Conservation (phyloP, 768 basidiomycete genomes). For the Hygrocybe punicea region DNA sequence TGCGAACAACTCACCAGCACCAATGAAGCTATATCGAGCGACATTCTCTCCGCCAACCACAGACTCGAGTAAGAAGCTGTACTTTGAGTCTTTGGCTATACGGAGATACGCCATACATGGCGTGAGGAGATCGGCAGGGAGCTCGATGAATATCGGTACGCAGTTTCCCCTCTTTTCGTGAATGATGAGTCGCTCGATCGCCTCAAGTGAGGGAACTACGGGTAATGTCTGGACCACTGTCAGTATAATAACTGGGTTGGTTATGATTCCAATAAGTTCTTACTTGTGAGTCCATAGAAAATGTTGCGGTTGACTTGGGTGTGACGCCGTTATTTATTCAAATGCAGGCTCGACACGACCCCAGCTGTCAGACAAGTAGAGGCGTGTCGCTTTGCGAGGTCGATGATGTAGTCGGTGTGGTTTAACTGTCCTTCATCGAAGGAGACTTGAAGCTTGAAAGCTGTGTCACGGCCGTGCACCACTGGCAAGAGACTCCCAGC, state of each 20-base stretch:
- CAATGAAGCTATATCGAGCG: slow-evolving; percentile 94
- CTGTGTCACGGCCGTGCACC: no score
- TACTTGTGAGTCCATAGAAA: slow-evolving; percentile 49
- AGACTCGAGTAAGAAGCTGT: slow-evolving; percentile 94
- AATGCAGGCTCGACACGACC: no score
- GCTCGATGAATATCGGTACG: slow-evolving; percentile 86
- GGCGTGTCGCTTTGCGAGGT: no score
- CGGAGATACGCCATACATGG: slow-evolving; percentile 96
- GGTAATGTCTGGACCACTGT: slow-evolving; percentile 51
- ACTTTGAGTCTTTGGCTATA: slow-evolving; percentile 85
- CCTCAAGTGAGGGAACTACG: slow-evolving; percentile 67
- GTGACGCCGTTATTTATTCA: no score
- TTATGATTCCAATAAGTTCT: slow-evolving; percentile 12
- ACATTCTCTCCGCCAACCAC: slow-evolving; percentile 87
- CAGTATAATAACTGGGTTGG: slow-evolving; percentile 1
- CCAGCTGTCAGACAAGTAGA: no score
- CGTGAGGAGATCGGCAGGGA: slow-evolving; percentile 94
- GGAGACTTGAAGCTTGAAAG: no score
- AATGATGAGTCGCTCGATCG: slow-evolving; percentile 72
- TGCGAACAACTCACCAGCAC: slow-evolving; percentile 62
- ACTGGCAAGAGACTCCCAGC: not conserved
- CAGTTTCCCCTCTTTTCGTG: slow-evolving; percentile 86
- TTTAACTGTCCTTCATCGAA: no score
- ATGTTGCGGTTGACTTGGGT: not conserved
- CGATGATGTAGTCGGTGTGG: no score